phyloP scores from a whole-genome alignment of 164 flowering plant genomes.

The Liriodendron chinense region DNA sequence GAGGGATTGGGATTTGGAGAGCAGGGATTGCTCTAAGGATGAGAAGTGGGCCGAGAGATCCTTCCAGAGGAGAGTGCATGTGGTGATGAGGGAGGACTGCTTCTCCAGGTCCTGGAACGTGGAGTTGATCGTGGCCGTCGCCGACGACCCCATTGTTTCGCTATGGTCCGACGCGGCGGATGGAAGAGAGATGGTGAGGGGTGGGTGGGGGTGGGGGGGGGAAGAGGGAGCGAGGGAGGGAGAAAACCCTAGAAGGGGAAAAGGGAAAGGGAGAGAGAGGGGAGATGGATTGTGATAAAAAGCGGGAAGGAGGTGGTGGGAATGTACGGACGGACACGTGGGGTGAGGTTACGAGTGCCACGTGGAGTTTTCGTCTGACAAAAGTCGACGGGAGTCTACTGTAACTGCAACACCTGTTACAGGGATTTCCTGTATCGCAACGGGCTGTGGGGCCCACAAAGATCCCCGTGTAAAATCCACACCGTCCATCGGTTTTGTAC shows the following conservation, averaged over 20 bases:
- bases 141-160: conserved; percentile 65
- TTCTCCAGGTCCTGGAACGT: conserved; percentile 85
- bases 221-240: background rate
- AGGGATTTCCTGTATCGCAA: too few relatives aligned
- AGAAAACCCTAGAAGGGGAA: conserved; percentile 31
- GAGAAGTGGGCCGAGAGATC: conserved; percentile 95
- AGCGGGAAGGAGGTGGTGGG: background rate
- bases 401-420: too few relatives aligned
- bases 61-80: conserved; percentile 91
- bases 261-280: background rate
- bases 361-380: background rate
- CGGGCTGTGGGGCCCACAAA: too few relatives aligned
- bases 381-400: background rate
- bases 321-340: conserved; percentile 3
- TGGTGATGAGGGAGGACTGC: conserved; percentile 80
- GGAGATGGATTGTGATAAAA: background rate
- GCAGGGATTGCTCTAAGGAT: conserved; percentile 66
- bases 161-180: background rate
- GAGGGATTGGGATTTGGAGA: conserved; percentile 62
- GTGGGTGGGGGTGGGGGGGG: too few relatives aligned
- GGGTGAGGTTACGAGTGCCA: background rate
- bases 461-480: too few relatives aligned
- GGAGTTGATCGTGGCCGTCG: conserved; percentile 66
- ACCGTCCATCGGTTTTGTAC: too few relatives aligned
- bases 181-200: too few relatives aligned